A percentile compares a stretch with the other conserved stretches of the same genome.
Conservation (phyloP, 2,329 filamentous ascomycete species). For the Fusarium sp. region DNA sequence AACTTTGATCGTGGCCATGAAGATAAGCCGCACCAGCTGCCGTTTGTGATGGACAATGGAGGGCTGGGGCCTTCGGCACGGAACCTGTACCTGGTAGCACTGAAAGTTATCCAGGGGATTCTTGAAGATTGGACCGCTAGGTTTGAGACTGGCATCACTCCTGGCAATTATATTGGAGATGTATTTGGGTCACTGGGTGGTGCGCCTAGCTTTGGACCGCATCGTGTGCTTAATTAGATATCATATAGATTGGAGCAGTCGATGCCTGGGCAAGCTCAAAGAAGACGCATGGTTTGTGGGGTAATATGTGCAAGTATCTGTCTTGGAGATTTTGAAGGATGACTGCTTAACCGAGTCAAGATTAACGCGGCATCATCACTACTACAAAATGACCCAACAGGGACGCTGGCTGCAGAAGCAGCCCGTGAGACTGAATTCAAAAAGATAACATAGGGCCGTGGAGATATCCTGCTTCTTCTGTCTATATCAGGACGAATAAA, state of each 20-base stretch:
- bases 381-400: background rate
- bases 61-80: slow-evolving; percentile 36
- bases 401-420: background rate
- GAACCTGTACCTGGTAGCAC: slow-evolving; percentile 34
- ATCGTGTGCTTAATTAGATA: slow-evolving; percentile 7
- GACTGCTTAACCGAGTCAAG: background rate
- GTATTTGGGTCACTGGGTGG: slow-evolving; percentile 42
- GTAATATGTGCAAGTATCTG: background rate
- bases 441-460: background rate
- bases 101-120: slow-evolving; percentile 32
- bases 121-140: slow-evolving; percentile 24
- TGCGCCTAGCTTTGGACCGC: slow-evolving; percentile 30
- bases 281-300: background rate
- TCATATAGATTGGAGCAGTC: too few relatives aligned
- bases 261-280: background rate
- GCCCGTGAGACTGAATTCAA: background rate
- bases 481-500: too few relatives aligned
- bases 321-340: background rate
- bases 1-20: slow-evolving; percentile 42
- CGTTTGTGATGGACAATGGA: slow-evolving; percentile 42
- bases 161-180: slow-evolving; percentile 37
- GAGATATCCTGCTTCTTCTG: too few relatives aligned
- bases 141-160: slow-evolving; percentile 21
- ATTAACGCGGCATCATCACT: background rate
- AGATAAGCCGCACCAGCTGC: slow-evolving; percentile 34